phyloP scores from a whole-genome alignment of 495 filamentous ascomycete genomes.

The Thermochaetoides thermophila region DNA sequence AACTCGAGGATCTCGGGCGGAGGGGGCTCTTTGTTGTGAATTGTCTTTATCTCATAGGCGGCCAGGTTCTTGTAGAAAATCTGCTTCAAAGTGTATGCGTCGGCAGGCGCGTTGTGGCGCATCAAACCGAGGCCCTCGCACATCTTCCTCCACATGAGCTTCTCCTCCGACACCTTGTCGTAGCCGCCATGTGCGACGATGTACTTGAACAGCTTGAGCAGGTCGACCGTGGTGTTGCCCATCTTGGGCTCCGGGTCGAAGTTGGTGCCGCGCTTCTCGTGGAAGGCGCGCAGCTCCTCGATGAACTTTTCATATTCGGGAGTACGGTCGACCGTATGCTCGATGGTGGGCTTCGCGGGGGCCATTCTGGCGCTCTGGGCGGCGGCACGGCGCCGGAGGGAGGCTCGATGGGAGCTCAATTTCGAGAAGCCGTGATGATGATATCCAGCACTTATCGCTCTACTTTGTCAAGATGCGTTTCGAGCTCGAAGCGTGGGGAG shows the following conservation, averaged over 20 bases:
- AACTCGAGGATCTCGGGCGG: slow-evolving; percentile 71
- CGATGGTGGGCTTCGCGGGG: slow-evolving; percentile 18
- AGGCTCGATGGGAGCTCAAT: not conserved
- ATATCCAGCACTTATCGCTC: too few relatives aligned
- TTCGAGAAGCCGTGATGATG: too few relatives aligned
- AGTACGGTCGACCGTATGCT: slow-evolving; percentile 33
- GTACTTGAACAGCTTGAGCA: slow-evolving; percentile 53
- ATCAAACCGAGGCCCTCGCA: slow-evolving; percentile 47
- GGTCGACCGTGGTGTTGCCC: slow-evolving; percentile 52
- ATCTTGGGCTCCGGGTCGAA: slow-evolving; percentile 63
- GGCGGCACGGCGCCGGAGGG: slow-evolving; percentile 9
- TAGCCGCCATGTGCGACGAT: slow-evolving; percentile 63
- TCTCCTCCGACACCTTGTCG: slow-evolving; percentile 63
- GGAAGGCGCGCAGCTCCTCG: slow-evolving; percentile 45
- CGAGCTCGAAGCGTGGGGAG: too few relatives aligned
- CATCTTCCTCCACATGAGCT: slow-evolving; percentile 63
- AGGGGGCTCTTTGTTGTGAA: slow-evolving; percentile 59
- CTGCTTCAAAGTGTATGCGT: slow-evolving; percentile 64
- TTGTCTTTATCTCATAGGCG: slow-evolving; percentile 63
- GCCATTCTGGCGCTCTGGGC: slow-evolving; percentile 20
- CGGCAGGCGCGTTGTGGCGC: slow-evolving; percentile 48
- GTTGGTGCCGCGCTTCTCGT: slow-evolving; percentile 55
- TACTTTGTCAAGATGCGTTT: too few relatives aligned
- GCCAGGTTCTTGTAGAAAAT: slow-evolving; percentile 73
- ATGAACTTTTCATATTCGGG: slow-evolving; percentile 59